Base-by-base conservation (phyloP, 257 asterid genomes). In the Hygrophila difformis region DNA sequence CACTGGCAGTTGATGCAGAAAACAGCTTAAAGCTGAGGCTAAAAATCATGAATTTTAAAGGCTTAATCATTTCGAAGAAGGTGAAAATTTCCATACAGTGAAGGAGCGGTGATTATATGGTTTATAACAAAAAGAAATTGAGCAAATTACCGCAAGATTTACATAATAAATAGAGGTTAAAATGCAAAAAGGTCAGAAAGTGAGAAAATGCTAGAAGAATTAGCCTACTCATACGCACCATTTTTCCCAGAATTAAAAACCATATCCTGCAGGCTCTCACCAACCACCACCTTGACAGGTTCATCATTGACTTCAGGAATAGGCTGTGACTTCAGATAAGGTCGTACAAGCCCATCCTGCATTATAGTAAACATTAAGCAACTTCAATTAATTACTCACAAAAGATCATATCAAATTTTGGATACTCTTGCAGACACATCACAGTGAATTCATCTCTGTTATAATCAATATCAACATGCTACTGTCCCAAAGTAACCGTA, bases 281-380 rank as follows among this genome's bases (percentile, higher is more conserved):
- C 94, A 57, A 82, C 94, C 63, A 82, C 79, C 56, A 78, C 89
- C 73, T 70, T 82, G 54, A 82, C 94, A 62, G 91, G 89, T 53
- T 78, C 86, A 12, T 61, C 51, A 66, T 76, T 75, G 43, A 36
- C 69, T 51, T 75, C 86, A 23, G 94, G 94, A 57, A 78, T 57
- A 57, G 94, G 75, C 66, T 82, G 86, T 0, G 94, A 82, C 66
- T 82, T 82, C 71, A 54, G 73, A 67, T 56, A 76, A 16, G 79
- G 70, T 60, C 64, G 62, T 34, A 71, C 62, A 18, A 26, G 66
- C 29, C 86, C 94, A 22, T 76, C 94, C 94, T 82, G 58, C 67
- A 68, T 20, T 29, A 19, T 43, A 41, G 56, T 55, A n/a, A n/a
- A n/a, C 19, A 45, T 54, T 22, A 35, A 22, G 24, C 36, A 59